A percentile compares a stretch with the other conserved stretches of the same genome.
Conservation (phyloP, 805 yeast species). For the Limtongia smithiae region DNA sequence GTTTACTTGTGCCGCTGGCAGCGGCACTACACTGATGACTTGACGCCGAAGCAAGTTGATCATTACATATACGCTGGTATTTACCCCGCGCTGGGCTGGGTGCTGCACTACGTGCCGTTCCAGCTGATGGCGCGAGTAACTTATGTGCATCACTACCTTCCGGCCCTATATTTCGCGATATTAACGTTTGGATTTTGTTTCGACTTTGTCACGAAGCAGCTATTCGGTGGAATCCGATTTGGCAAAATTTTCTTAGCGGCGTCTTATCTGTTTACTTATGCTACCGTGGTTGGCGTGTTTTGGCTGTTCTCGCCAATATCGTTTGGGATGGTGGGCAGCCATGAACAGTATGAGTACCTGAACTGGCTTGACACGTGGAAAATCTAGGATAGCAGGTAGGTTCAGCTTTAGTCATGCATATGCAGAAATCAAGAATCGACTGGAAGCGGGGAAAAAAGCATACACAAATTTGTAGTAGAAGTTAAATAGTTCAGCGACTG, state of each 20-base stretch:
- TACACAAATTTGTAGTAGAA: too few relatives aligned
- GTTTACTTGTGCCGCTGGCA: slow-evolving; percentile 56
- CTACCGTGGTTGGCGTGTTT: slow-evolving; percentile 55
- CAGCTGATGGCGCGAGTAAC: slow-evolving; percentile 93
- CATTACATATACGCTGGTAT: slow-evolving; percentile 60
- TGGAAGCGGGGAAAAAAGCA: too few relatives aligned
- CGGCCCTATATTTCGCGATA: slow-evolving; percentile 92
- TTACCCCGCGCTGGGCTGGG: slow-evolving; percentile 88
- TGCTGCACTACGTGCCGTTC: slow-evolving; percentile 83
- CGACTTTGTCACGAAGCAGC: slow-evolving; percentile 44
- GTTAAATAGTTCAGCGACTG: too few relatives aligned
- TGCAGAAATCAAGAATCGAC: too few relatives aligned
- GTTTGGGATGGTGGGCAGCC: slow-evolving; percentile 72
- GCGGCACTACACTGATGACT: slow-evolving; percentile 53
- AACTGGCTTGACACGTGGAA: slow-evolving; percentile 57
- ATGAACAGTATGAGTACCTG: slow-evolving; percentile 47
- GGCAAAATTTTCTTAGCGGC: slow-evolving; percentile 34
- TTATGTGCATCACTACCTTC: slow-evolving; percentile 93
- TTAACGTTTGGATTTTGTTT: slow-evolving; percentile 63
- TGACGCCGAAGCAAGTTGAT: slow-evolving; percentile 44
- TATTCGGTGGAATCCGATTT: slow-evolving; percentile 25
- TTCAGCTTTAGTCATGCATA: too few relatives aligned
- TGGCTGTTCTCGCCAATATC: slow-evolving; percentile 62
- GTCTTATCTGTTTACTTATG: slow-evolving; percentile 48
- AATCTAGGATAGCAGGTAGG: slow-evolving; percentile 11